Base-by-base conservation (phyloP, 169 alveolate species). In the Plasmodium yoelii region DNA sequence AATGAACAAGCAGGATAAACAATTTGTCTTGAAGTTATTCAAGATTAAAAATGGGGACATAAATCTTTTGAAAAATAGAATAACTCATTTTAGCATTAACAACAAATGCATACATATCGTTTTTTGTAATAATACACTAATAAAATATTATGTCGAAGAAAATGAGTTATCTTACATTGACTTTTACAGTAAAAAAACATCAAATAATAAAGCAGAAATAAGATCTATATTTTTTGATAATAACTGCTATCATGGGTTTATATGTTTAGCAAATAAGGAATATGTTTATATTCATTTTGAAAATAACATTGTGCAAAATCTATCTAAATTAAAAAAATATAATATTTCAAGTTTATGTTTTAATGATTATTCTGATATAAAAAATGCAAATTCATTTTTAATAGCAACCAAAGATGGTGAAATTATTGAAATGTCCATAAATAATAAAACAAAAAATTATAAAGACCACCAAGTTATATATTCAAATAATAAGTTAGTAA, bases 211-310 rank as follows among this genome's bases (percentile, higher is more conserved):
- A 59, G 91, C 87, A 4, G 91, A 84, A 84, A 84, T 84, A 69
- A 24, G 91, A 15, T 84, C 91, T 12, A 84, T 84, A 24, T 84
- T 65, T 42, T 84, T 84, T 84, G 91, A 84, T 55, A 51, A 47
- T 42, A 84, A 84, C 42, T 84, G 91, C 47, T 84, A 84, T 51
- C 91, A 84, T 84, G 91, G 91, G 42, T 68, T 84, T 84, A 84
- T 84, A 57, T 84, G 91, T 28, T 64, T 84, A 53, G 91, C 91
- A 34, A 84, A 84, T 51, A 84, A 84, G 9, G 91, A 84, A 57
- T 84, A 84, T 84, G 61, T 84, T 19, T 84, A 84, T 68, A 67
- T 84, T 42, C 91, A 84, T 19, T 84, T 84, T 60, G 91, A 84
- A 69, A 42, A 84, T 65, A 84, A 84, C 49, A 70, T 84, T 13